Base-by-base conservation (phyloP, 2,329 filamentous ascomycete species). In the Lachnum nothofagi region DNA sequence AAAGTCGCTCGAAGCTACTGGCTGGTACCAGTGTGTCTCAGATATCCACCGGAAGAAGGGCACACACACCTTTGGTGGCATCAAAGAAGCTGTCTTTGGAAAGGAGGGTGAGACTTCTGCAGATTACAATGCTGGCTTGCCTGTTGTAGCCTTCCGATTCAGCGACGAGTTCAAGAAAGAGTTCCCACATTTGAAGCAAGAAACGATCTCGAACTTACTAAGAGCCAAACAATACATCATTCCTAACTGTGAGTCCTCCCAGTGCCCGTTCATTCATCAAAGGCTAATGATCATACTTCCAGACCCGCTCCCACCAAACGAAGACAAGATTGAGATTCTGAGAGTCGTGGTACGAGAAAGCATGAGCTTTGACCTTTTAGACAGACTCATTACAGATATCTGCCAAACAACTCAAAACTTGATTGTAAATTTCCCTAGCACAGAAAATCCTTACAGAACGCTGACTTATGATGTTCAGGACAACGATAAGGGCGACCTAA, bases 221-320 rank as follows among this genome's bases (percentile, higher is more conserved):
- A 73, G 83, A 12, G 78, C 79, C 4, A 82, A 82, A 61, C 80
- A 85, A 65, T 86, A 85, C 70, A 86, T 86, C 51, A 81, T 86
- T 49, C 83, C 82, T 19, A 86, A 86, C 68, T 86, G 86, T 39
- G 3, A 25, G 37, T 25, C 9, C 25, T 7, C 17, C 17, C 9
- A 17, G 17, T 37, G 20, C 17, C 20, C 7, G 10, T 9, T 37
- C 33, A 20, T 17, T 7, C 4, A 19, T 5, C 34, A 37, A 37
- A 22, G 20, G n/a, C 34, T 37, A 3, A 37, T 37, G 2, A 1
- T 19, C 5, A 0, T 16, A 4, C 17, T 6, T 39, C 9, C 4
- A 39, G 37, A 39, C 62, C 76, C 80, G 1, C 70, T 86, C 4
- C 83, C 83, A 7, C 82, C 82, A 0, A 72, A 70, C 37, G 79